Evolutionary conservation across 2,329 filamentous ascomycete species (phyloP).

Genomic region (Ceratocystis ficicola): DNA sequence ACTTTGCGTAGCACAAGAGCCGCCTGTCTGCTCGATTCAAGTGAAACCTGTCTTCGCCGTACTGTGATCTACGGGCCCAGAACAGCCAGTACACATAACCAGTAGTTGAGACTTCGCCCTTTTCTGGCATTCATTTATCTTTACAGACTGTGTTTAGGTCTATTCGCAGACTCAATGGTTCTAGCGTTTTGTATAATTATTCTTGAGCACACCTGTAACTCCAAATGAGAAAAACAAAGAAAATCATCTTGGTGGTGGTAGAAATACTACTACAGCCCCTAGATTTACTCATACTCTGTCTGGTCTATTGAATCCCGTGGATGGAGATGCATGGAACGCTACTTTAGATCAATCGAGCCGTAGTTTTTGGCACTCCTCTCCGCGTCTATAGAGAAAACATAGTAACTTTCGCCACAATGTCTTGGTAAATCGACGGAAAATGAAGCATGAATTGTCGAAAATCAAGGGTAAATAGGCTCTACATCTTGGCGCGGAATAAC

Average conservation of each 20-base stretch:
- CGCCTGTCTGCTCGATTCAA: not conserved
- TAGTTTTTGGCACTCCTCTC: not conserved
- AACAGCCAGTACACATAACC: not conserved
- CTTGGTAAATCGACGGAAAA: not conserved
- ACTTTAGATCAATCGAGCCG: not conserved
- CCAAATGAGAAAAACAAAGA: not conserved
- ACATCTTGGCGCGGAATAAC: not conserved
- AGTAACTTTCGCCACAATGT: not conserved
- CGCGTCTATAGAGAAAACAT: not conserved
- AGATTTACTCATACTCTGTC: not conserved
- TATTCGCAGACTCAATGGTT: not conserved
- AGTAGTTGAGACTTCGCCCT: not conserved
- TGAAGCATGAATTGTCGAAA: not conserved
- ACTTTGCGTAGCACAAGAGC: not conserved
- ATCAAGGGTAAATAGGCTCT: not conserved
- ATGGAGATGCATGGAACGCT: not conserved
- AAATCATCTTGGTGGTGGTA: not conserved
- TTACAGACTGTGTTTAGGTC: not conserved
- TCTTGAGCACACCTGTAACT: not conserved
- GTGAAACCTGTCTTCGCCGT: slow-evolving; percentile 1
- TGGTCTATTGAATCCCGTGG: not conserved
- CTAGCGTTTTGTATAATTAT: not conserved
- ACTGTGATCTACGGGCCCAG: not conserved
- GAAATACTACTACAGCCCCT: not conserved
- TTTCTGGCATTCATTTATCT: not conserved